Base-by-base conservation (phyloP, 176 grass and related monocot genomes). In the Rhynchospora breviuscula region DNA sequence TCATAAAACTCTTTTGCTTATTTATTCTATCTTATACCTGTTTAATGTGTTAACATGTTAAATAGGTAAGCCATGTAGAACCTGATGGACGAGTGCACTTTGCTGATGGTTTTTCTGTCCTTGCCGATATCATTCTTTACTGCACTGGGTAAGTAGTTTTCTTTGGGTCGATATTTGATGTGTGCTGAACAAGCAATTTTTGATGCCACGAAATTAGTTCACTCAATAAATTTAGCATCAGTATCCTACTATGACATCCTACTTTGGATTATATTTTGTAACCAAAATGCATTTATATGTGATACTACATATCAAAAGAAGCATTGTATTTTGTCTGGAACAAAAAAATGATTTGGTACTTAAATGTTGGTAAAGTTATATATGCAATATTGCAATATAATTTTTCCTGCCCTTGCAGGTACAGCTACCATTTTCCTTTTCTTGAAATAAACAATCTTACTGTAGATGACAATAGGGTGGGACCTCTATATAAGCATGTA, bases 401-500 rank as follows among this genome's bases (percentile, higher is more conserved):
- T 43, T 26, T 87, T 73, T 64, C 83, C 0, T 83, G n/a, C 68
- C 63, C 17, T 65, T 48, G 23, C 87, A 97, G 94, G 51, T 97
- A 97, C 86, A 79, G 85, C 40, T 97, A 91, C 78, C 69, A 88
- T 63, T 93, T 91, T 14, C 94, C 88, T 40, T 97, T 97, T 71
- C 86, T 94, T 52, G 78, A 82, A 51, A 79, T 84, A 18, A 83
- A 86, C 62, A 79, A 83, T 68, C 88, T 97, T 35, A 87, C 25
- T 46, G 91, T 97, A 62, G 94, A 94, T 86, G 88, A 92, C 82
- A 97, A 91, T 45, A 25, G 89, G 19, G 86, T 97, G 1, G 86
- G 76, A 61, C 89, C 94, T 51, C 75, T 91, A 10, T 97, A 91
- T 81, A 93, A 94, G 89, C 94, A 97, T 61, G 29, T 97, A 73